Conservation (phyloP, 2,329 filamentous ascomycete genomes). For the Diaporthe sp. region DNA sequence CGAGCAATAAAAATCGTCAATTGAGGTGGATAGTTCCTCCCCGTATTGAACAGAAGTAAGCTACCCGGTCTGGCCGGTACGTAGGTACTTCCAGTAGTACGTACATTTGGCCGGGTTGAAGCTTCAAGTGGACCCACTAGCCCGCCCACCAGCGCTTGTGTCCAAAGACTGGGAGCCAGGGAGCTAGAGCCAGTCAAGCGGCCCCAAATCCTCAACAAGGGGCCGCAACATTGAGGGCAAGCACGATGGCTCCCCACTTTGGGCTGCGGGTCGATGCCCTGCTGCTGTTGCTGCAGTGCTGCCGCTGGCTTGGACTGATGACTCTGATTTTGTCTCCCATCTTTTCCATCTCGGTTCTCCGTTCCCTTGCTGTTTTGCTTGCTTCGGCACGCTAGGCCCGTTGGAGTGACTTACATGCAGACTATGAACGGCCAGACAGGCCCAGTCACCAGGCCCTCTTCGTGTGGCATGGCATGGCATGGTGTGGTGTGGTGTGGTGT, state of each 20-base stretch:
- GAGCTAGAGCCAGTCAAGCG: conserved; percentile 18
- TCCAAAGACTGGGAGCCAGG: conserved; percentile 4
- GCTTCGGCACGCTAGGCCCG: not conserved
- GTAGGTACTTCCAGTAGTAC: not conserved
- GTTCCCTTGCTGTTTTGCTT: too few species aligned
- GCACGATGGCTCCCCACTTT: conserved; percentile 2
- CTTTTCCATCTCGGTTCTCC: not conserved
- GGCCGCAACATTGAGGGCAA: not conserved
- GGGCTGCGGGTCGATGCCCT: conserved; percentile 2
- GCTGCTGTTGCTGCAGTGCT: not conserved
- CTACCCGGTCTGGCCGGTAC: conserved; percentile 3
- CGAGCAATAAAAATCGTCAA: not conserved
- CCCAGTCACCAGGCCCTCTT: not conserved
- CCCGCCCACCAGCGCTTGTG: conserved; percentile 24
- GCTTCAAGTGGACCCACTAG: not conserved
- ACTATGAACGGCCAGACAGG: conserved; percentile 2
- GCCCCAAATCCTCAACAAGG: conserved; percentile 1
- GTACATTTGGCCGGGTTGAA: not conserved
- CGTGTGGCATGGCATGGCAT: not conserved
- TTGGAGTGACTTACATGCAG: conserved; percentile 9
- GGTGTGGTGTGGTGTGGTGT: conserved; percentile 24
- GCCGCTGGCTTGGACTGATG: not conserved
- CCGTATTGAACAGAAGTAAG: conserved; percentile 16
- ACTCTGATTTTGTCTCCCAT: not conserved
- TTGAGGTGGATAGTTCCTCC: not conserved